Base-by-base conservation (phyloP, 139 green algal genomes). In the Coccomyxa sp. region DNA sequence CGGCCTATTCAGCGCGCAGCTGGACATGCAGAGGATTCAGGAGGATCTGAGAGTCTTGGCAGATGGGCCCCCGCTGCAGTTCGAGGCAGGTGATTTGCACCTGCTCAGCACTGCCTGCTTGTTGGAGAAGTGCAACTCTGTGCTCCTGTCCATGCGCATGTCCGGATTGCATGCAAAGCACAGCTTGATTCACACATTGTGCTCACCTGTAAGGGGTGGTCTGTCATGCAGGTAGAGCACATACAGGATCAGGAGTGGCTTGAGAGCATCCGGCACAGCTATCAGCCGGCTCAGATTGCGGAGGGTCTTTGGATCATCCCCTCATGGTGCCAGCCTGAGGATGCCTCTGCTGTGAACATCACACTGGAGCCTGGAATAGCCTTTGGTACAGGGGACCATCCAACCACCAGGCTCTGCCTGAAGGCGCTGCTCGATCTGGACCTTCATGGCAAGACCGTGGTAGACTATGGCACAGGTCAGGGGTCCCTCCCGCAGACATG, bases 371-470 rank as follows among this genome's bases (percentile, higher is more conserved):
- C 94, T 22, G 94, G 94, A 0, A 80, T 98, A 36, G 93, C 94
- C 0, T 98, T 98, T 77, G 94, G 94, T 41, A 98, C 94, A 4
- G 94, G 94, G 2, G 92, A 97, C 77, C 94, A 98, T 76, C 89
- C 93, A 8, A 98, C 94, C 37, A 98, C 94, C 2, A 87, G 90
- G 18, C 83, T 97, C 33, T 98, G 94, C 83, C 83, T 98, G 55
- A 38, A 39, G n/a, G 88, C 39, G 79, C 86, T 87, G 68, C 87
- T 55, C 31, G 29, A 10, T 37, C 38, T 36, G 16, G 22, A 58
- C 16, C 31, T 79, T 0, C 2, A 33, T 27, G 87, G 87, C 14
- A 64, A 54, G 0, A 33, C 24, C 7, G 78, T 97, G 6, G 79
- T 92, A 72, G 93, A 97, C 83, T 97, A 95, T 73, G 93, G 92